phyloP scores from a whole-genome alignment of 208 protist species.

The Acanthamoeba royreba region DNA sequence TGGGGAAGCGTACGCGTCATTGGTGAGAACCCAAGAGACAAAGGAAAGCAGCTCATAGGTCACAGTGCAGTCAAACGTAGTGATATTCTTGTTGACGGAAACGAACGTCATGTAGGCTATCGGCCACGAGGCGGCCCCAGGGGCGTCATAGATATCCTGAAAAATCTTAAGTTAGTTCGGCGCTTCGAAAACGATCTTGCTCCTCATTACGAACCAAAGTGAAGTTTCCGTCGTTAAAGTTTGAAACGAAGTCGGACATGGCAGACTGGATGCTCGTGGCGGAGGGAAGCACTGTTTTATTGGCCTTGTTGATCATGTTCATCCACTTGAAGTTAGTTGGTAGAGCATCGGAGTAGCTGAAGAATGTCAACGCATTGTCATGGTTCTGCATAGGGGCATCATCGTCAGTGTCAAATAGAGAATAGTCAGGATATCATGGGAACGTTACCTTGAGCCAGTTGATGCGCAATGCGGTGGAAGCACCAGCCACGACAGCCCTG shows the following conservation, averaged over 20 bases:
- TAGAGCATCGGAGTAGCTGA: not conserved
- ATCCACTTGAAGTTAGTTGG: not conserved
- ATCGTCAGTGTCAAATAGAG: not conserved
- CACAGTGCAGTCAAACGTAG: not conserved
- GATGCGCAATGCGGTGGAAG: not conserved
- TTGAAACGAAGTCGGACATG: not conserved
- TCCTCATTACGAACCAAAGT: too few species aligned
- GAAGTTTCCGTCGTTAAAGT: too few species aligned
- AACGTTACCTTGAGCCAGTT: not conserved
- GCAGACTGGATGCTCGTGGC: not conserved
- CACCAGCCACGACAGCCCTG: not conserved
- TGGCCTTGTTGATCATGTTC: constrained; percentile 23
- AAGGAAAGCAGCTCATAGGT: not conserved
- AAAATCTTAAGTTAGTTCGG: too few species aligned
- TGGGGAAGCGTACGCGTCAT: not conserved
- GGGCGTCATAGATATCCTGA: not conserved
- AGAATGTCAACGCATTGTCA: not conserved
- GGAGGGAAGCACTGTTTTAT: not conserved
- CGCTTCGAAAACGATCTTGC: too few species aligned
- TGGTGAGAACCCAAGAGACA: too few species aligned
- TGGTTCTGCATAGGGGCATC: not conserved
- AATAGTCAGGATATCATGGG: not conserved
- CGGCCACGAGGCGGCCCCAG: not conserved
- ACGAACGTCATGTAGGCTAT: not conserved
- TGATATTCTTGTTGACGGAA: not conserved